These are phyloP conservation scores for Gymnopilus dilepis DNA, from an alignment of 768 basidiomycete species.

Conservation along the genomic window DNA sequence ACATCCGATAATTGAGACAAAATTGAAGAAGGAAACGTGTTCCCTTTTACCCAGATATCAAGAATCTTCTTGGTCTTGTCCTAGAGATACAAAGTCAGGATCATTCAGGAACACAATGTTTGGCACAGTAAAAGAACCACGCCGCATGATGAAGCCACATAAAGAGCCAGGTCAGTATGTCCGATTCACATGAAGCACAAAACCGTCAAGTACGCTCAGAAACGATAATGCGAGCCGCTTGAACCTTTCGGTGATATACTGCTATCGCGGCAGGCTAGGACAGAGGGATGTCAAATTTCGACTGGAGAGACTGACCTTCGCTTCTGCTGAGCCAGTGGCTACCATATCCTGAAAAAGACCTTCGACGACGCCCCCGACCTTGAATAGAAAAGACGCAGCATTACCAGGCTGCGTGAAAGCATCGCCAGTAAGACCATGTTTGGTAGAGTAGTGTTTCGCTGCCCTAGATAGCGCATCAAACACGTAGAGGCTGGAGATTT, in stretches of 20 bases:
- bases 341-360: slow-evolving; percentile 89
- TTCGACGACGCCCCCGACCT: slow-evolving; percentile 90
- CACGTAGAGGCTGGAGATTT: slow-evolving; percentile 89
- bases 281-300: background rate
- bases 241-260: background rate
- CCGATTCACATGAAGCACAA: background rate
- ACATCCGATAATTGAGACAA: slow-evolving; percentile 74
- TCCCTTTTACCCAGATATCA: slow-evolving; percentile 95
- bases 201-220: background rate
- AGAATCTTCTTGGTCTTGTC: slow-evolving; percentile 97
- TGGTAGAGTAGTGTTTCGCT: slow-evolving; percentile 70
- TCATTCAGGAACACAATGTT: slow-evolving; percentile 10
- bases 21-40: slow-evolving; percentile 83
- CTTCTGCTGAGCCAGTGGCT: slow-evolving; percentile 64
- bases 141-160: background rate
- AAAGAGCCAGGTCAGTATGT: background rate
- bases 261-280: background rate
- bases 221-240: background rate
- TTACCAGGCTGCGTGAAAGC: slow-evolving; percentile 64
- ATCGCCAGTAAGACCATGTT: slow-evolving; percentile 64
- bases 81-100: slow-evolving; percentile 62
- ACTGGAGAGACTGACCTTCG: slow-evolving; percentile 74
- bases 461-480: slow-evolving; percentile 93
- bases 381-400: slow-evolving; percentile 82
- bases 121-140: background rate